Conservation (phyloP, 2,329 filamentous ascomycete genomes). For the Fusarium penzigii region DNA sequence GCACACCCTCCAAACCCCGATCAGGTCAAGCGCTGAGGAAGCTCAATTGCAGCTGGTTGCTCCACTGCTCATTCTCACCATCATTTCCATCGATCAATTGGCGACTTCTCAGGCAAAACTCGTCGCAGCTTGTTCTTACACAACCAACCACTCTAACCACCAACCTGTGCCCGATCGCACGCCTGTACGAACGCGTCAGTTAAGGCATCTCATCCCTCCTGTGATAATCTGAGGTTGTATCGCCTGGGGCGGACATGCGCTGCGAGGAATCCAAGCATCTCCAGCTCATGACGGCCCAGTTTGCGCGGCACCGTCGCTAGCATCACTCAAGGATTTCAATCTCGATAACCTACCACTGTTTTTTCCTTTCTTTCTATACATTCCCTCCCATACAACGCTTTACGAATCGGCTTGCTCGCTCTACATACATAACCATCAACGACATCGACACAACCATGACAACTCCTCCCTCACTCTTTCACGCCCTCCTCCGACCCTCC, state of each 20-base stretch:
- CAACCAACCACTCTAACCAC: too few relatives aligned
- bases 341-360: slow-evolving; percentile 1
- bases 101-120: too few relatives aligned
- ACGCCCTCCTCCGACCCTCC: slow-evolving; percentile 80
- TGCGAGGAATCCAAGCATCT: slow-evolving; percentile 22
- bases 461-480: slow-evolving; percentile 53
- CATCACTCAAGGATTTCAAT: slow-evolving; percentile 14
- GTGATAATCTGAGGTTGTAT: slow-evolving; percentile 3
- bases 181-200: not conserved
- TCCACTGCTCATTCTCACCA: too few relatives aligned
- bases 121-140: too few relatives aligned
- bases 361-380: slow-evolving; percentile 3
- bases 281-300: slow-evolving; percentile 34
- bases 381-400: not conserved
- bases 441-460: slow-evolving; percentile 39
- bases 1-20: too few relatives aligned
- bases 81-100: too few relatives aligned
- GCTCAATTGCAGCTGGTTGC: too few relatives aligned
- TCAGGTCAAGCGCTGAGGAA: too few relatives aligned
- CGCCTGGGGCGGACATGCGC: slow-evolving; percentile 32
- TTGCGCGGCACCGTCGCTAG: slow-evolving; percentile 29
- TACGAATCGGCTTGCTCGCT: too few relatives aligned
- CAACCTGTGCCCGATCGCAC: too few relatives aligned
- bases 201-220: slow-evolving; percentile 2
- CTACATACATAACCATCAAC: not conserved